Evolutionary conservation across 148 eudicot species (phyloP).

Genomic region (Cornus florida): DNA sequence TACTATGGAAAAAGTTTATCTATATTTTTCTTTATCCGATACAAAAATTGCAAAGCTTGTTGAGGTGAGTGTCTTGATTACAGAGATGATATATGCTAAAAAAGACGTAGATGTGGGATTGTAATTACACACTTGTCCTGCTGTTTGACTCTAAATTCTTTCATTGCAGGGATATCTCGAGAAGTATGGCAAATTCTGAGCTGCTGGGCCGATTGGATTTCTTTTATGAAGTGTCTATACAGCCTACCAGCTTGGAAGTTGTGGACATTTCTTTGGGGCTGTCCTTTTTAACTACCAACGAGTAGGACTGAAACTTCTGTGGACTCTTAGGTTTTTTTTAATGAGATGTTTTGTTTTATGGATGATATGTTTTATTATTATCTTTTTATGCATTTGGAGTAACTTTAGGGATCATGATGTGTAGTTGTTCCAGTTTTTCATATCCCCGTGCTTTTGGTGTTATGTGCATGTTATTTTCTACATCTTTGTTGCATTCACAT

Average conservation of each 20-base stretch:
- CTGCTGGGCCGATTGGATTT: slow-evolving; percentile 24
- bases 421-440: neutral
- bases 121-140: neutral
- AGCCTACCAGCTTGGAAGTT: slow-evolving; percentile 11
- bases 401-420: neutral
- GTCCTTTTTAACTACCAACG: neutral
- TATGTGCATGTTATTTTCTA: neutral
- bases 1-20: slow-evolving; percentile 57
- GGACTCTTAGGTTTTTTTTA: neutral
- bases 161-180: slow-evolving; percentile 77
- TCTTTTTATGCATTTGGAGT: slow-evolving; percentile 6
- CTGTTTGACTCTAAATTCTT: slow-evolving; percentile 24
- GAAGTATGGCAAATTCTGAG: slow-evolving; percentile 65
- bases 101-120: slow-evolving; percentile 1
- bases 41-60: slow-evolving; percentile 78
- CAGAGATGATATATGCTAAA: slow-evolving; percentile 8
- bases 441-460: neutral
- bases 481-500: neutral
- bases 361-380: slow-evolving; percentile 1
- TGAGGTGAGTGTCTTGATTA: slow-evolving; percentile 58
- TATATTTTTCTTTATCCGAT: slow-evolving; percentile 58
- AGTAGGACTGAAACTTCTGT: slow-evolving; percentile 11
- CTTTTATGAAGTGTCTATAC: slow-evolving; percentile 11
- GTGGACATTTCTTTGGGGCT: neutral
- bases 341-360: slow-evolving; percentile 3